Percentiles rank a stretch among this genome's conserved stretches.
Conservation (phyloP, 108 stramenopile species). For the Pseudonitzschia multistriata region DNA sequence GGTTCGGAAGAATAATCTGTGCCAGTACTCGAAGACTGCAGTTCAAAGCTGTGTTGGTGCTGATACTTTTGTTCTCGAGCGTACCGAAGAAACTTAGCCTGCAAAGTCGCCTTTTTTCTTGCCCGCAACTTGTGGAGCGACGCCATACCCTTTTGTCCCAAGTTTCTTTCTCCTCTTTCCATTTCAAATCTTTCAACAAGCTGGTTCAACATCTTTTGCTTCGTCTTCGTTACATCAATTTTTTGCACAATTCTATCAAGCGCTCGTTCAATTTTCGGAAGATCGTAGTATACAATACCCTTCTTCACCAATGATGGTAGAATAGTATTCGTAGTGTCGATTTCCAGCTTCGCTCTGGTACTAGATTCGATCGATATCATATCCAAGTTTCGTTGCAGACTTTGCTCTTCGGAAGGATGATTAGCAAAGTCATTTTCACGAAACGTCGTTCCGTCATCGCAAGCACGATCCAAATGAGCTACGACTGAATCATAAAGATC, state of each 20-base stretch:
- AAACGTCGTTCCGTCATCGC: neutral
- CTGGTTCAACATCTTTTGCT: neutral
- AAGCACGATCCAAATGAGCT: slow-evolving; percentile 4
- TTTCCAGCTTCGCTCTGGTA: neutral
- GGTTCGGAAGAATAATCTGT: neutral
- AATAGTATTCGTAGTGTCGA: slow-evolving; percentile 9
- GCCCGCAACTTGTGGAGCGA: slow-evolving; percentile 14
- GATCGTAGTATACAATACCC: neutral
- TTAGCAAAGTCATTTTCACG: neutral
- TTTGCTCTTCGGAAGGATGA: neutral
- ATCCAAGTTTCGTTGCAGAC: neutral
- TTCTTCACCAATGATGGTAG: slow-evolving; percentile 12
- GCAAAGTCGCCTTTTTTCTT: neutral
- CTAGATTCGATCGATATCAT: neutral
- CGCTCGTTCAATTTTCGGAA: neutral
- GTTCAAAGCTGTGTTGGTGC: neutral
- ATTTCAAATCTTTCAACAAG: neutral
- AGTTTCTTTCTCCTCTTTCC: neutral
- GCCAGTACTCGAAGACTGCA: neutral
- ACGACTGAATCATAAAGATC: neutral
- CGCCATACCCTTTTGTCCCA: slow-evolving; percentile 11
- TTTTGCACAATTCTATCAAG: slow-evolving; percentile 4
- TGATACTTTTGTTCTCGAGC: neutral
- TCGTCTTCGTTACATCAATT: neutral
- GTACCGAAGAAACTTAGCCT: neutral